Evolutionary conservation across 306 rosid genomes (phyloP), one percentile per base, ranked within the genome.

Genomic region (Spatholobus suberectus): DNA sequence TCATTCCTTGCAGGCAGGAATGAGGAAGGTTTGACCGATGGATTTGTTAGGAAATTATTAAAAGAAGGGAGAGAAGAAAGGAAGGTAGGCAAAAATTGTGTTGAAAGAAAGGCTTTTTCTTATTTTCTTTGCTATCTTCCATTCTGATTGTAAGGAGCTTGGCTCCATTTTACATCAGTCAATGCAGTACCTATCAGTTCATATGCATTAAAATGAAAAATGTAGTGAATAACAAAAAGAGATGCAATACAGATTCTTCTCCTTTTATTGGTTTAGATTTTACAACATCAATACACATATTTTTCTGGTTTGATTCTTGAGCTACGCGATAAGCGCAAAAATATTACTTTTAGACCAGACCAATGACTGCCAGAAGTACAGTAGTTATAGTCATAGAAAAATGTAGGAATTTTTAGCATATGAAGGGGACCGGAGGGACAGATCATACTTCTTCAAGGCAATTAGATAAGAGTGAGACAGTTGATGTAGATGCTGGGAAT

Each of bases 401-500:
- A n/a, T 54, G 76, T 5, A 15, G 24, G 5, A 79, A 65, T 18
- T 73, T 68, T 18, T 59, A 38, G 21, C 51, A 76, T n/a, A n/a
- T n/a, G n/a, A n/a, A n/a, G n/a, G n/a, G n/a, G n/a, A n/a, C n/a
- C n/a, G n/a, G n/a, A n/a, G n/a, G n/a, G n/a, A n/a, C n/a, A n/a
- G n/a, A n/a, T n/a, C n/a, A n/a, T n/a, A n/a, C n/a, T n/a, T n/a
- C n/a, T n/a, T n/a, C n/a, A n/a, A n/a, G n/a, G n/a, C n/a, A n/a
- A n/a, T n/a, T n/a, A n/a, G n/a, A n/a, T n/a, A n/a, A n/a, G n/a
- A n/a, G n/a, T n/a, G n/a, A n/a, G n/a, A n/a, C n/a, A n/a, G n/a
- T n/a, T 0, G 88, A 88, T 24, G 80, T 58, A 59, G 94, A 92
- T 61, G 98, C 92, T n/a, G 92, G 94, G 61, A 77, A 91, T 70